phyloP scores from a whole-genome alignment of 1,139 yeast species.

The Kurtzmaniella natalensis region DNA sequence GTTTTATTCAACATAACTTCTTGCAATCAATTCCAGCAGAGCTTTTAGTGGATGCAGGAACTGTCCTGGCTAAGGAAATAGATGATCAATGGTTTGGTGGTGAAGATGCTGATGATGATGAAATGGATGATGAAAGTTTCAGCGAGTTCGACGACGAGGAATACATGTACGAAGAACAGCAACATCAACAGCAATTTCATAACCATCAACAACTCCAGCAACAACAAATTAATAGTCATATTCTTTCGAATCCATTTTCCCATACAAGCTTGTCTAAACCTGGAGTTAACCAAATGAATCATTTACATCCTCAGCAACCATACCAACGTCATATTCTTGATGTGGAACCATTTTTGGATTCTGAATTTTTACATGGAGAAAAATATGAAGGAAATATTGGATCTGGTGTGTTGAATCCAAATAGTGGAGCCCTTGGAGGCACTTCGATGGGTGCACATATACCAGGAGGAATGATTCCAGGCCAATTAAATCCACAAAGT shows the following conservation, averaged over 20 bases:
- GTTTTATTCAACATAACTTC: constrained; percentile 42
- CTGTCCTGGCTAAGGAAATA: constrained; percentile 11
- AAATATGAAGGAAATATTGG: constrained; percentile 2
- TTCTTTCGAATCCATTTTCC: not conserved
- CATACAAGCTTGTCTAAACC: not conserved
- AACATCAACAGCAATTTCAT: constrained; percentile 8
- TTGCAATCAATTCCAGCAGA: constrained; percentile 31
- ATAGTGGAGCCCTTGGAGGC: not conserved
- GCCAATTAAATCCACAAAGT: not conserved
- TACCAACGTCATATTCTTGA: constrained; percentile 10
- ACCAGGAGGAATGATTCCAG: not conserved
- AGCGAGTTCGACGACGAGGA: constrained; percentile 16
- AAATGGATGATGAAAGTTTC: constrained; percentile 11
- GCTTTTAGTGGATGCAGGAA: constrained; percentile 15
- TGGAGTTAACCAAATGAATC: constrained; percentile 10
- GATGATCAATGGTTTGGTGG: constrained; percentile 26
- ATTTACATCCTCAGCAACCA: constrained; percentile 16
- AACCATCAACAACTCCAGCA: constrained; percentile 7
- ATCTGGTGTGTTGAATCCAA: not conserved
- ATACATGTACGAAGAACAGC: constrained; percentile 14
- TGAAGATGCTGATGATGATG: constrained; percentile 12
- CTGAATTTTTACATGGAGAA: not conserved
- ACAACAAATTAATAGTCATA: constrained; percentile 1
- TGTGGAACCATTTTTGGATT: constrained; percentile 2
- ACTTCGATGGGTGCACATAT: not conserved